Percentiles rank a stretch among this genome's conserved stretches.
These are phyloP conservation scores for Syzygium aromaticum DNA, from an alignment of 345 rosid genomes.

Conservation along the genomic window DNA sequence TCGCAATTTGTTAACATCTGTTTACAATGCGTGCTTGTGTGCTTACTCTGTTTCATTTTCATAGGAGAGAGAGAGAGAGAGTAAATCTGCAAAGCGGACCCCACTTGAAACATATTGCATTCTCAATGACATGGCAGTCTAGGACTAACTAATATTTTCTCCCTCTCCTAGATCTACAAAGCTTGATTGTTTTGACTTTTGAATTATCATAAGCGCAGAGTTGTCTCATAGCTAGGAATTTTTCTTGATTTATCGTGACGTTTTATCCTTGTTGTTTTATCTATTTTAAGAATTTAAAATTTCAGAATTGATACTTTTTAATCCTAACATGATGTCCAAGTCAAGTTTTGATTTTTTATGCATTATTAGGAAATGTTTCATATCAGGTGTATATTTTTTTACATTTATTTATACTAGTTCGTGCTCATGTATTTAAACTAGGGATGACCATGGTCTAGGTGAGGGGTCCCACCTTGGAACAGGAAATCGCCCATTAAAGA, in stretches of 20 bases:
- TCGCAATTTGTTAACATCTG: too few species aligned
- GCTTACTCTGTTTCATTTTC: too few species aligned
- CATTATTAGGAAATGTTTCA: background rate
- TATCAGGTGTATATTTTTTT: background rate
- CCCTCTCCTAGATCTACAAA: background rate
- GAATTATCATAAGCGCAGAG: background rate
- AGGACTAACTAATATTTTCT: too few species aligned
- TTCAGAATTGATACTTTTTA: background rate
- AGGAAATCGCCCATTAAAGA: too few species aligned
- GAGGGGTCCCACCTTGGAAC: too few species aligned
- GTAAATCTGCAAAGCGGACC: too few species aligned
- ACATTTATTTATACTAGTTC: background rate
- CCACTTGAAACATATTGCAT: too few species aligned
- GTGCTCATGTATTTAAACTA: too few species aligned
- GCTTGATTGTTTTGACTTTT: background rate
- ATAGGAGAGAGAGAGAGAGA: too few species aligned
- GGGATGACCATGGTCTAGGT: too few species aligned
- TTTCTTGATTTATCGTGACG: background rate
- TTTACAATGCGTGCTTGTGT: too few species aligned
- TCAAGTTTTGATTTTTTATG: background rate
- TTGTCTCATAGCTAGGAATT: background rate
- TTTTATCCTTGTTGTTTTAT: background rate
- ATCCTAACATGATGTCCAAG: background rate
- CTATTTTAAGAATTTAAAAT: background rate
- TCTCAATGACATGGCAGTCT: too few species aligned